A percentile compares a stretch with the other conserved stretches of the same genome.
phyloP scores from a whole-genome alignment of 345 rosid species.

The Acer saccharum region DNA sequence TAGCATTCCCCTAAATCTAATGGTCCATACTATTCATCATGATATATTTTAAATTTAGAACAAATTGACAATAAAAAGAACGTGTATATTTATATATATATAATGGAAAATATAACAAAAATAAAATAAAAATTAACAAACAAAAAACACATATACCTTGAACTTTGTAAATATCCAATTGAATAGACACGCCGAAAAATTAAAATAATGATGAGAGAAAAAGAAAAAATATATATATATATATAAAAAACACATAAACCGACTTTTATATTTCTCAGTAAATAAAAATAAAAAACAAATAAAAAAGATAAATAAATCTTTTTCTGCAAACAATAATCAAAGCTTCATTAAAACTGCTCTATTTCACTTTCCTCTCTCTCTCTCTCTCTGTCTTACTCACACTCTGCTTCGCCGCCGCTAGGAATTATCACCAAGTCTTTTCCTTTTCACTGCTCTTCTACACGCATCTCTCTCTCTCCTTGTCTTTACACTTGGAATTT shows the following conservation, averaged over 20 bases:
- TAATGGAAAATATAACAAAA: too few species aligned
- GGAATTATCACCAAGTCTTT: background rate
- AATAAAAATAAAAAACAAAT: too few species aligned
- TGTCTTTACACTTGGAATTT: background rate
- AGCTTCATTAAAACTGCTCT: background rate
- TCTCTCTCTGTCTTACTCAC: background rate
- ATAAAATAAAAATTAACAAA: too few species aligned
- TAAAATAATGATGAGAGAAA: background rate
- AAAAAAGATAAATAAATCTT: background rate
- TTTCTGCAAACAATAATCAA: slow-evolving; percentile 5
- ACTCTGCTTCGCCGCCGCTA: slow-evolving; percentile 14
- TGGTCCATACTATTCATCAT: too few species aligned
- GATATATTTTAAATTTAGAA: too few species aligned
- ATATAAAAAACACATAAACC: too few species aligned
- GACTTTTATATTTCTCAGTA: background rate
- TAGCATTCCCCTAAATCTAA: too few species aligned
- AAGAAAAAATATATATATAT: background rate
- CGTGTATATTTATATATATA: too few species aligned
- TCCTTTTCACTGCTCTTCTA: background rate
- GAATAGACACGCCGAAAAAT: background rate
- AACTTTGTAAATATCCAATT: background rate
- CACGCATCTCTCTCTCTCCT: background rate
- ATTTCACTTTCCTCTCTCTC: slow-evolving; percentile 4
- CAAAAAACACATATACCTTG: background rate
- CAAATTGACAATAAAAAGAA: too few species aligned